A percentile compares a stretch with the other conserved stretches of the same genome.
Evolutionary conservation across 2,329 filamentous ascomycete species (phyloP).

Genomic region (Diaporthe batatas): DNA sequence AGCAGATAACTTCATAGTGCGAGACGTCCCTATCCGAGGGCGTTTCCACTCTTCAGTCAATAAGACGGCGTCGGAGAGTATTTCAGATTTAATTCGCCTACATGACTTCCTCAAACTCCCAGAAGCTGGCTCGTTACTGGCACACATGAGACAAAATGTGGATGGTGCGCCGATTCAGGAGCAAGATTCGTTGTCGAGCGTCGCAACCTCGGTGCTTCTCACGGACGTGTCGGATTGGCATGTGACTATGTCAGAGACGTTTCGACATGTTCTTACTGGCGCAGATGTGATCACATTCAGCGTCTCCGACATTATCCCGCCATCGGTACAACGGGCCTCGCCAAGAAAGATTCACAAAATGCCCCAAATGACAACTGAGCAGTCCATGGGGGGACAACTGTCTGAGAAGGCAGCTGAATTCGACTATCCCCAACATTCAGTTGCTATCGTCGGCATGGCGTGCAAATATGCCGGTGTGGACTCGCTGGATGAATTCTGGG

Average conservation of each 20-base stretch:
- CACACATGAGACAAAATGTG: constrained; percentile 1
- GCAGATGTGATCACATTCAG: constrained; percentile 4
- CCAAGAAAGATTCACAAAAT: constrained; percentile 10
- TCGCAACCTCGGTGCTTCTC: background rate
- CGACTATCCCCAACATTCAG: background rate
- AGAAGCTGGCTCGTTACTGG: background rate
- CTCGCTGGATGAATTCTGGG: constrained; percentile 51
- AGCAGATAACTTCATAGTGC: background rate
- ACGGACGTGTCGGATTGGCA: constrained; percentile 1
- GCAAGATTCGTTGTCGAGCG: background rate
- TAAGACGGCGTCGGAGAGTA: background rate
- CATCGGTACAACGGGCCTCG: background rate
- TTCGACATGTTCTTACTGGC: background rate
- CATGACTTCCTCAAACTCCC: background rate
- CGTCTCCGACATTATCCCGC: constrained; percentile 2
- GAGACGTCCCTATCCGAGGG: background rate
- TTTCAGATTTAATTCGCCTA: background rate
- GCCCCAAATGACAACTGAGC: constrained; percentile 42
- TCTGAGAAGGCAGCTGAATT: background rate
- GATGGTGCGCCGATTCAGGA: background rate
- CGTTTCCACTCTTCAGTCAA: background rate
- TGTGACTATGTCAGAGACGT: background rate
- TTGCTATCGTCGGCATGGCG: constrained; percentile 52
- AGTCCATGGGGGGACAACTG: background rate
- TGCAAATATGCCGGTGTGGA: constrained; percentile 52